Percentiles rank a stretch among this genome's conserved stretches.
phyloP scores from a whole-genome alignment of 2,329 filamentous ascomycete species.

The Eurotiales sp. region DNA sequence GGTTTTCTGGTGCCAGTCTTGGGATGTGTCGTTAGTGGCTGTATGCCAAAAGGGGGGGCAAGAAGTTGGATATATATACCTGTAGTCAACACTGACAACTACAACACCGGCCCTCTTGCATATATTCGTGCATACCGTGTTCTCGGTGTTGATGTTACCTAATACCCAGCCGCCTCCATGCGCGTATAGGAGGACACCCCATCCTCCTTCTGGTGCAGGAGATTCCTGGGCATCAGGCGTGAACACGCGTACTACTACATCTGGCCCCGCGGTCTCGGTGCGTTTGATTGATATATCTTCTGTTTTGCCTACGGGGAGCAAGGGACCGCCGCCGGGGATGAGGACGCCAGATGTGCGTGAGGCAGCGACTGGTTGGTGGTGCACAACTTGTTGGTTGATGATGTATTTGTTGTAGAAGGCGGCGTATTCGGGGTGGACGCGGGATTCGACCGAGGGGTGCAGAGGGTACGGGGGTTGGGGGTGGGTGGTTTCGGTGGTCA shows the following conservation, averaged over 20 bases:
- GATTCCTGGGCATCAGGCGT: constrained; percentile 50
- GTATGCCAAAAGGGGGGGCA: too few relatives aligned
- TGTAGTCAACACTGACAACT: constrained; percentile 55
- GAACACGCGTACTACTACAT: constrained; percentile 48
- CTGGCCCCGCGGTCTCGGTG: constrained; percentile 44
- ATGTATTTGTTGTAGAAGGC: constrained; percentile 53
- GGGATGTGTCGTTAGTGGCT: too few relatives aligned
- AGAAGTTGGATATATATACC: constrained; percentile 42
- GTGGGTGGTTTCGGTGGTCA: constrained; percentile 12
- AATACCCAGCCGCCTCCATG: constrained; percentile 60
- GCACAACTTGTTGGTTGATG: constrained; percentile 51
- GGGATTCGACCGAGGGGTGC: constrained; percentile 45
- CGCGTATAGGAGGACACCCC: constrained; percentile 56
- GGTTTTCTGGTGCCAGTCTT: constrained; percentile 55
- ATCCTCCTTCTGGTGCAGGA: constrained; percentile 43
- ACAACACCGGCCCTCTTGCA: constrained; percentile 50
- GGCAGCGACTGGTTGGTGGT: constrained; percentile 51
- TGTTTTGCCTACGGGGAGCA: constrained; percentile 46
- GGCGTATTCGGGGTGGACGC: constrained; percentile 50
- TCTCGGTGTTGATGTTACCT: constrained; percentile 57
- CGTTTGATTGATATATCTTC: constrained; percentile 45
- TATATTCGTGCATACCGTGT: constrained; percentile 54
- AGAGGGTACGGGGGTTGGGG: constrained; percentile 45
- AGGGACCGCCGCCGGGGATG: constrained; percentile 51
- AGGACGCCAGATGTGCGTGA: constrained; percentile 51